Evolutionary conservation across 2,329 filamentous ascomycete species (phyloP), one percentile per base, ranked within the genome.

Genomic region (Colletotrichum aenigma): DNA sequence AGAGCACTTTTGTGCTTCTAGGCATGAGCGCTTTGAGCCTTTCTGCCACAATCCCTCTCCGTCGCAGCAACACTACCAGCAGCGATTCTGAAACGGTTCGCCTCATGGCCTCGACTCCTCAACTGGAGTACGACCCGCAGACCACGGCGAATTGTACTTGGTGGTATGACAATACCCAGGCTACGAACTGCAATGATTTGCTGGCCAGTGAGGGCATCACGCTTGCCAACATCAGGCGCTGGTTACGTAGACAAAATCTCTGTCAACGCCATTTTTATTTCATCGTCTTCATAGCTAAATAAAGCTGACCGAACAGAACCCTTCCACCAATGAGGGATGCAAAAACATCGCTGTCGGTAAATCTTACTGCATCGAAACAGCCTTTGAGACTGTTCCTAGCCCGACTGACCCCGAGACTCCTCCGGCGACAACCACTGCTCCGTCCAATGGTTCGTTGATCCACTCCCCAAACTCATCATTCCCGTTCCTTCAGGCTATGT

Each of bases 191-290:
- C 38, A 48, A 48, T 48, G 18, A 48, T 48, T 48, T 48, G 38
- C 38, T 48, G 38, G 38, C 38, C 38, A 48, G 18, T n/a, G 38
- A 48, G 38, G 18, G 38, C 38, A 48, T 48, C 9, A 48, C 38
- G 18, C 38, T 48, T 48, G 38, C 38, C 38, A 48, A 48, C 38
- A n/a, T 48, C 38, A 48, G 38, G 8, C 38, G 38, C 38, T 48
- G 38, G 38, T 18, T 48, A 48, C 18, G 38, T 48, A 6, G 38
- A 48, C 16, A n/a, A 38, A 38, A 0, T 38, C 16, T 12, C 38
- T 0, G 38, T 18, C 18, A 10, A 43, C 18, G 38, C 38, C 0
- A 0, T n/a, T n/a, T 1, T 48, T 48, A 0, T 12, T 48, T 48
- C 38, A n/a, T 48, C 0, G 38, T n/a, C 38, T 48, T n/a, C 18